Evolutionary conservation across 148 eudicot species (phyloP), one percentile per base, ranked within the genome.

Genomic region (Oxyria digyna): DNA sequence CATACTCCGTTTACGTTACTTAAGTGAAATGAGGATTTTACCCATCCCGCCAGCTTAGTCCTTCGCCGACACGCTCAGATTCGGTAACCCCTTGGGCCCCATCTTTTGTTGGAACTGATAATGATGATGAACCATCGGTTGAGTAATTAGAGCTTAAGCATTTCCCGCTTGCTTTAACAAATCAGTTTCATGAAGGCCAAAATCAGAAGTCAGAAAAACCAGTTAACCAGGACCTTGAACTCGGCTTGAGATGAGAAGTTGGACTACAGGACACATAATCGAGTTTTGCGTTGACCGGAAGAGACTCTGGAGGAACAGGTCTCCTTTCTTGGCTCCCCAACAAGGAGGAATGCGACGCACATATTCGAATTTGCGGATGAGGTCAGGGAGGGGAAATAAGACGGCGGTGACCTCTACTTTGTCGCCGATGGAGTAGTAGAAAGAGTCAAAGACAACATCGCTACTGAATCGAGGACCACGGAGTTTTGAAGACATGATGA

Each of bases 351-450:
- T 14, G 8, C 65, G 65, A 38, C 35, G 20, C 3, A 0, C 10
- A 20, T 37, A 15, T 29, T 59, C 35, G 20, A 29, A 59, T 59
- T 59, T 59, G 38, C 65, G 65, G 29, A 59, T 31, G 37, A 26
- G 65, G 37, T 59, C 37, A 59, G 65, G 65, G 65, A 59, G 65
- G 35, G 18, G 17, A 55, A 23, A 24, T 7, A 55, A n/a, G 62
- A 55, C 32, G 31, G 6, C 32, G 62, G 62, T 17, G 17, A 55
- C 62, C 32, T 26, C 33, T 4, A 17, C 32, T 55, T 55, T 33
- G 55, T 49, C 55, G n/a, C 6, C 62, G 8, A 33, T 33, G 62
- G 31, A 24, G 62, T 8, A 24, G 62, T 59, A 27, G 38, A 59
- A 13, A 37, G 37, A 27, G 65, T 59, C 64, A 26, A 26, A 4